Evolutionary conservation across 2,329 filamentous ascomycete genomes (phyloP), one percentile per base, ranked within the genome.

Genomic region (Fusarium sp.): DNA sequence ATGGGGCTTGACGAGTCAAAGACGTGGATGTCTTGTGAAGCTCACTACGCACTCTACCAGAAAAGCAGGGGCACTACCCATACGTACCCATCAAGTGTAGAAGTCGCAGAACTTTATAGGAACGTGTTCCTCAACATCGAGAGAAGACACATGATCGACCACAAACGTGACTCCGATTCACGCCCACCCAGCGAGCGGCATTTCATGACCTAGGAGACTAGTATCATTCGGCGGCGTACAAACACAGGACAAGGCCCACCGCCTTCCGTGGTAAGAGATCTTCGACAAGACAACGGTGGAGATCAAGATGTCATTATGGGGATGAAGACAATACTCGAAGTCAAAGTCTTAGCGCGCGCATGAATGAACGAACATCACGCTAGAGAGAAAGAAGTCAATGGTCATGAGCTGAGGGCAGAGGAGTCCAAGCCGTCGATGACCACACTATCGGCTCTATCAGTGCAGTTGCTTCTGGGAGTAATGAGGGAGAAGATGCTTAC

Each of bases 161-260:
- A 39, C 38, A 22, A 14, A 22, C 38, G 38, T 39, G 0, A 39
- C 38, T 6, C 38, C 38, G 0, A 39, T 8, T 22, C 20, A 22
- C 38, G 38, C 38, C 38, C 20, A 1, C 38, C 38, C 20, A 22
- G 38, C 12, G 20, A 39, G 20, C 1, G 13, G 38, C 38, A 20
- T 22, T 7, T 22, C 17, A 36, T 6, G 3, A 5, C 5, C 17
- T 3, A 18, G 8, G 17, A 36, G 3, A 9, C 15, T 10, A 10
- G 10, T 3, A 18, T 5, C 17, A 6, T 1, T 36, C 15, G 4
- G 17, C 35, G 17, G 17, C 0, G 3, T 18, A 3, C 0, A 36
- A 10, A 36, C 8, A 36, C 17, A 10, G 15, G 10, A 12, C 18
- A 38, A 38, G 18, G 20, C 18, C 2, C 4, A 38, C 18, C 0